Evolutionary conservation across 176 grass and related monocot genomes (phyloP).

Genomic region (Hsuehochloa calcarea): DNA sequence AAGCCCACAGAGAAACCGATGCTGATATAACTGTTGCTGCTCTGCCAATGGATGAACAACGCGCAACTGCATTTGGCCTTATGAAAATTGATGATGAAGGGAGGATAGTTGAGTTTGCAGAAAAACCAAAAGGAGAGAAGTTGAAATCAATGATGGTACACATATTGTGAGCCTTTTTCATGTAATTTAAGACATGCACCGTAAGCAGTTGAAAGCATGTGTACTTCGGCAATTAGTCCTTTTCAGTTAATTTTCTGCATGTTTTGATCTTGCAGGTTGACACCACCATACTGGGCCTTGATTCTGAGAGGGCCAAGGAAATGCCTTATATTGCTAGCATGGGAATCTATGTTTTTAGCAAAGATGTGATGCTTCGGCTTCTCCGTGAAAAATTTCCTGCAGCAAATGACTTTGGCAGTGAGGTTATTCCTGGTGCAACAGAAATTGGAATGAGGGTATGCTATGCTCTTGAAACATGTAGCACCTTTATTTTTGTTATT

Average conservation of each 20-base stretch:
- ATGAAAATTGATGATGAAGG: slow-evolving; percentile 99
- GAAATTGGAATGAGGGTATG: slow-evolving; percentile 86
- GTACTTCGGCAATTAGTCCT: background rate
- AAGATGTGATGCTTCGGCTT: slow-evolving; percentile 80
- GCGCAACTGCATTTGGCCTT: slow-evolving; percentile 89
- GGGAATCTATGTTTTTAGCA: slow-evolving; percentile 99
- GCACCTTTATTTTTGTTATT: background rate
- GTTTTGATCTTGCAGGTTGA: slow-evolving; percentile 62
- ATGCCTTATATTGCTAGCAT: slow-evolving; percentile 97
- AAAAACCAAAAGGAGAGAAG: slow-evolving; percentile 92
- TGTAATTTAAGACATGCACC: background rate
- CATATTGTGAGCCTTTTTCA: background rate
- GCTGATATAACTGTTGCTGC: slow-evolving; percentile 93
- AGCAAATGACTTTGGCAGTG: slow-evolving; percentile 96
- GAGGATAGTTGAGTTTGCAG: slow-evolving; percentile 81
- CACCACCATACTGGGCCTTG: slow-evolving; percentile 87
- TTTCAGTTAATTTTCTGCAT: slow-evolving; percentile 11
- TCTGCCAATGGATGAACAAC: slow-evolving; percentile 83
- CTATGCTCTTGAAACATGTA: background rate
- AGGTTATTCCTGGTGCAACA: slow-evolving; percentile 98
- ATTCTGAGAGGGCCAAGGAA: slow-evolving; percentile 65
- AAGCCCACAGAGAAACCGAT: slow-evolving; percentile 90
- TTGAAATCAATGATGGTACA: slow-evolving; percentile 90
- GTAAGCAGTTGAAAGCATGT: background rate
- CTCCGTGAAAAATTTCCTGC: slow-evolving; percentile 71